Conservation (phyloP, 1,284 basidiomycete species). For the Trichosporon faecale region DNA sequence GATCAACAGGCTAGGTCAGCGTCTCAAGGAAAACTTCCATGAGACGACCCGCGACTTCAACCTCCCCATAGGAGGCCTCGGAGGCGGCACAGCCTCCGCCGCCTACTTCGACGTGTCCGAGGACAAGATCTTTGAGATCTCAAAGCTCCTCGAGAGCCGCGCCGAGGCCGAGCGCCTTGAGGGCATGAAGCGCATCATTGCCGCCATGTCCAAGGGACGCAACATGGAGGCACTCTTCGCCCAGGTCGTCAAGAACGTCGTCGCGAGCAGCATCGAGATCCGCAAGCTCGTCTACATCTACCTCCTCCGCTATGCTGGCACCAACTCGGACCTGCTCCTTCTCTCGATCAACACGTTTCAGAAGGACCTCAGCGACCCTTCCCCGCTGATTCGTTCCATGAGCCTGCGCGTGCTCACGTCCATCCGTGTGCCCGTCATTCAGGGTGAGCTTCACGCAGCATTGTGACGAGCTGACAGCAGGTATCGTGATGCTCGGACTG, state of each 20-base stretch:
- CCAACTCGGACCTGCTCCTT: slow-evolving; percentile 89
- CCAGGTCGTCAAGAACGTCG: slow-evolving; percentile 90
- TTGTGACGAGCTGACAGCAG: slow-evolving; percentile 24
- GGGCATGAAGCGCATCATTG: slow-evolving; percentile 88
- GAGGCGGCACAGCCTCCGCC: slow-evolving; percentile 33
- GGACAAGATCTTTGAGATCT: slow-evolving; percentile 59
- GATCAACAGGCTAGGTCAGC: slow-evolving; percentile 50
- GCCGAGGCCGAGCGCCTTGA: slow-evolving; percentile 85
- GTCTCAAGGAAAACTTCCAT: slow-evolving; percentile 53
- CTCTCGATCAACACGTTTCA: slow-evolving; percentile 99
- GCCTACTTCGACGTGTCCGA: slow-evolving; percentile 52
- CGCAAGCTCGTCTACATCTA: slow-evolving; percentile 98
- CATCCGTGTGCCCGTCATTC: slow-evolving; percentile 81
- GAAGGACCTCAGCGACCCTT: slow-evolving; percentile 87
- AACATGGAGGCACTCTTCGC: slow-evolving; percentile 90
- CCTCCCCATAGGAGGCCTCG: slow-evolving; percentile 35
- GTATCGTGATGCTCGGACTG: slow-evolving; percentile 81
- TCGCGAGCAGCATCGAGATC: slow-evolving; percentile 83
- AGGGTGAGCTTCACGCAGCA: slow-evolving; percentile 53
- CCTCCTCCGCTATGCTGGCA: slow-evolving; percentile 85
- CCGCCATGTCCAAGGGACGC: slow-evolving; percentile 88
- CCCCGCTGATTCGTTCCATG: slow-evolving; percentile 90
- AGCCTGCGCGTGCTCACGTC: slow-evolving; percentile 88
- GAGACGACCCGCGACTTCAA: slow-evolving; percentile 52
- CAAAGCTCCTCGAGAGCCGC: slow-evolving; percentile 77